Evolutionary conservation across 73 alveolate species (phyloP).

Genomic region (Tetrahymena borealis): DNA sequence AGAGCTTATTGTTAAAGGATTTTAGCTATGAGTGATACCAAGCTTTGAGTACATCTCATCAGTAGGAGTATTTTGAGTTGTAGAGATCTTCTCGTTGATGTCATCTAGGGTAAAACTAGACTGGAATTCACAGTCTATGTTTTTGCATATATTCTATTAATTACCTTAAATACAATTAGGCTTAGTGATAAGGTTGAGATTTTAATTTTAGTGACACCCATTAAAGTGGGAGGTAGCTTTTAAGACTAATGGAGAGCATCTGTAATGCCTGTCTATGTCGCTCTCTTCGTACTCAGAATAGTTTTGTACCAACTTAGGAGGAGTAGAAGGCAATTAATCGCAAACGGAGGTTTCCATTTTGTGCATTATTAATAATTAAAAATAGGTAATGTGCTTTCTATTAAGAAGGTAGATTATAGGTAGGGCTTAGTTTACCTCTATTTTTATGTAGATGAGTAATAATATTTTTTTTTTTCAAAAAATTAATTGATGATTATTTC

Average conservation of each 20-base stretch:
- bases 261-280: not conserved
- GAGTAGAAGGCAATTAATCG: not conserved
- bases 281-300: not conserved
- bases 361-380: not conserved
- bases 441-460: not conserved
- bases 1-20: not conserved
- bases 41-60: not conserved
- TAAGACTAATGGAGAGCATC: not conserved
- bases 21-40: not conserved
- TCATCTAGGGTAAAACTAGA: not conserved
- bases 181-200: not conserved
- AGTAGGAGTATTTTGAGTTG: not conserved
- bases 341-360: constrained; percentile 1
- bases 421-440: not conserved
- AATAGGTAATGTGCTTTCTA: not conserved
- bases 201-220: not conserved
- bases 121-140: not conserved
- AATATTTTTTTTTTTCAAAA: not conserved
- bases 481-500: not conserved
- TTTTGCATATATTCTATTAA: not conserved
- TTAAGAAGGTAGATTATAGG: not conserved
- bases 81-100: not conserved
- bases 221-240: not conserved
- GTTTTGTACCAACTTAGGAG: not conserved
- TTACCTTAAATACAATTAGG: not conserved